Conservation (phyloP, 805 yeast species). For the Pichia gijzeniarum region DNA sequence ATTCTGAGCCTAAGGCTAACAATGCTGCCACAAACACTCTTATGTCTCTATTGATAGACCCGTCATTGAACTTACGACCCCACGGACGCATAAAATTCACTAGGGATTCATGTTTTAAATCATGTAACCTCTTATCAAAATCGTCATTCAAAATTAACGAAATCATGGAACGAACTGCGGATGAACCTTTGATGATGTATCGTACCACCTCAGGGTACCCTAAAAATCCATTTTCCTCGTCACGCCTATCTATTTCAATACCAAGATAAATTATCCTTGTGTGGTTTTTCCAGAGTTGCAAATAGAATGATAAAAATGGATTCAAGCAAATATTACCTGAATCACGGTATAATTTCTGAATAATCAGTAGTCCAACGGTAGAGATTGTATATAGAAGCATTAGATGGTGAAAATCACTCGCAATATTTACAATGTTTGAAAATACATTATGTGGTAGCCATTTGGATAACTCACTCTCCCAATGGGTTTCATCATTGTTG, state of each 20-base stretch:
- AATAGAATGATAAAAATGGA: constrained; percentile 54
- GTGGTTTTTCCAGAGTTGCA: constrained; percentile 61
- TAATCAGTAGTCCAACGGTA: constrained; percentile 36
- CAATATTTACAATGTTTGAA: constrained; percentile 18
- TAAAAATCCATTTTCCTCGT: constrained; percentile 36
- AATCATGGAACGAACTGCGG: constrained; percentile 54
- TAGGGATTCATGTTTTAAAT: constrained; percentile 52
- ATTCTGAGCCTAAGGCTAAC: constrained; percentile 40
- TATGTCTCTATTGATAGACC: constrained; percentile 53
- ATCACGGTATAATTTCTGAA: constrained; percentile 37
- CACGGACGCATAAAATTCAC: constrained; percentile 59
- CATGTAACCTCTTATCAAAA: constrained; percentile 40
- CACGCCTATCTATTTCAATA: constrained; percentile 49
- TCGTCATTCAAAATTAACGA: constrained; percentile 55
- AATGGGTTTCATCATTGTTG: constrained; percentile 34
- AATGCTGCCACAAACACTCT: constrained; percentile 53
- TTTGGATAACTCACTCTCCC: constrained; percentile 27
- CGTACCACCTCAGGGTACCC: constrained; percentile 41
- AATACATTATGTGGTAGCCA: constrained; percentile 35
- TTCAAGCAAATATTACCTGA: constrained; percentile 37
- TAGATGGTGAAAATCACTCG: constrained; percentile 32
- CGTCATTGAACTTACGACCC: constrained; percentile 54
- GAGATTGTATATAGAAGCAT: constrained; percentile 41
- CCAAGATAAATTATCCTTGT: constrained; percentile 55
- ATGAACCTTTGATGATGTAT: constrained; percentile 51